Conservation (phyloP, 2,329 filamentous ascomycete genomes). For the Diaporthe sp. region DNA sequence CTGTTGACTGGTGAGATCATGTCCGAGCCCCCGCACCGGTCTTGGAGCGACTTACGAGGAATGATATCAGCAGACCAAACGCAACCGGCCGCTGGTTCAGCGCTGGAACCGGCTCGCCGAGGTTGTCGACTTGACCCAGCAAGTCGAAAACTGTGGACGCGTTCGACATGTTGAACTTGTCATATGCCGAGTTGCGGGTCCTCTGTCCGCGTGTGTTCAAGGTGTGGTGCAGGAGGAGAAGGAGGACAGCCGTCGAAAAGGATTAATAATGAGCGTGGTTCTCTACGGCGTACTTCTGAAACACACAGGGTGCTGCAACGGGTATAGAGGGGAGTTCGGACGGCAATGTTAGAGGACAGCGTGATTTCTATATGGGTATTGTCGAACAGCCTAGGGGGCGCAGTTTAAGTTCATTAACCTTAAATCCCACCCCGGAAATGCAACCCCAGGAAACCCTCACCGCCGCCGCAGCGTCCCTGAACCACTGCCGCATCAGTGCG, state of each 20-base stretch:
- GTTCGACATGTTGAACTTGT: constrained; percentile 29
- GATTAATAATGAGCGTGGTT: constrained; percentile 17
- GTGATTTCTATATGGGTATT: neutral
- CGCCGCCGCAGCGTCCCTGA: constrained; percentile 5
- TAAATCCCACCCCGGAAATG: constrained; percentile 19
- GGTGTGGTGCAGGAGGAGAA: neutral
- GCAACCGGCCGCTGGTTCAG: constrained; percentile 41
- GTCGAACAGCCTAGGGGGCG: neutral
- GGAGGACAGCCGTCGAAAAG: neutral
- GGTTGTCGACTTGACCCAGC: constrained; percentile 44
- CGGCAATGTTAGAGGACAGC: constrained; percentile 10
- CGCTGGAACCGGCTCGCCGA: constrained; percentile 40
- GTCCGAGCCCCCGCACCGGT: neutral
- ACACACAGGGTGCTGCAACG: constrained; percentile 17
- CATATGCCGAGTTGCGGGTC: constrained; percentile 5
- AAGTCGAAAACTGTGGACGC: constrained; percentile 37
- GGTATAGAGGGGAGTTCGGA: constrained; percentile 11
- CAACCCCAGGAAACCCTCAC: constrained; percentile 29
- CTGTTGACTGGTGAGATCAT: constrained; percentile 10
- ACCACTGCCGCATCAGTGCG: constrained; percentile 29
- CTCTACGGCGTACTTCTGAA: constrained; percentile 5
- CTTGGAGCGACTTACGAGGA: constrained; percentile 8
- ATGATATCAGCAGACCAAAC: constrained; percentile 33
- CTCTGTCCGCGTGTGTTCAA: neutral
- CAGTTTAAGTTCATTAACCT: constrained; percentile 22